Evolutionary conservation across 371 early-diverging fungal genomes (phyloP).

Genomic region (Smittium mucronatum): DNA sequence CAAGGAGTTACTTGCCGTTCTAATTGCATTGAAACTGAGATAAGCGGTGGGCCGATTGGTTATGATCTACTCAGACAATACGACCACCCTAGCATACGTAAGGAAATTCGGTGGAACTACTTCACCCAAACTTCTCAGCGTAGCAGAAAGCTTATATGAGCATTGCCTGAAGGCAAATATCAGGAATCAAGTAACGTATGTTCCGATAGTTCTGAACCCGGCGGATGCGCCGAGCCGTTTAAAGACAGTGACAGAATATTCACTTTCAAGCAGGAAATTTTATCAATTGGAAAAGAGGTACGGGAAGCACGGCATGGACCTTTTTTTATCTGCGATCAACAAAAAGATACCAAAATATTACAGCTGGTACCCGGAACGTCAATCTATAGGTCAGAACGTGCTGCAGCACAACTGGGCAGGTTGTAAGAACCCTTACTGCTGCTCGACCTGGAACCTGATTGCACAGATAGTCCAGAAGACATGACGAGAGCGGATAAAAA

Average conservation of each 20-base stretch:
- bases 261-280: not conserved
- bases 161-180: not conserved
- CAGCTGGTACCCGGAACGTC: not conserved
- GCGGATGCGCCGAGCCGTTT: not conserved
- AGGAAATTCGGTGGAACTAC: not conserved
- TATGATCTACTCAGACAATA: not conserved
- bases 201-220: not conserved
- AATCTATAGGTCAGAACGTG: not conserved
- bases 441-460: not conserved
- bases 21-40: not conserved
- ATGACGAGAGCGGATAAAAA: not conserved
- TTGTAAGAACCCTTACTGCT: not conserved
- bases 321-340: not conserved
- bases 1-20: not conserved
- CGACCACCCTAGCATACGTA: not conserved
- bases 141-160: not conserved
- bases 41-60: not conserved
- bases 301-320: not conserved
- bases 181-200: not conserved
- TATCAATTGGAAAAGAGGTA: not conserved
- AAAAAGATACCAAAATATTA: not conserved
- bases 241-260: not conserved
- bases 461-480: not conserved
- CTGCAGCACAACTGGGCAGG: not conserved
- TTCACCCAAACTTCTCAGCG: not conserved